Evolutionary conservation across 2,329 filamentous ascomycete genomes (phyloP).

Genomic region (Juglanconis oblonga): DNA sequence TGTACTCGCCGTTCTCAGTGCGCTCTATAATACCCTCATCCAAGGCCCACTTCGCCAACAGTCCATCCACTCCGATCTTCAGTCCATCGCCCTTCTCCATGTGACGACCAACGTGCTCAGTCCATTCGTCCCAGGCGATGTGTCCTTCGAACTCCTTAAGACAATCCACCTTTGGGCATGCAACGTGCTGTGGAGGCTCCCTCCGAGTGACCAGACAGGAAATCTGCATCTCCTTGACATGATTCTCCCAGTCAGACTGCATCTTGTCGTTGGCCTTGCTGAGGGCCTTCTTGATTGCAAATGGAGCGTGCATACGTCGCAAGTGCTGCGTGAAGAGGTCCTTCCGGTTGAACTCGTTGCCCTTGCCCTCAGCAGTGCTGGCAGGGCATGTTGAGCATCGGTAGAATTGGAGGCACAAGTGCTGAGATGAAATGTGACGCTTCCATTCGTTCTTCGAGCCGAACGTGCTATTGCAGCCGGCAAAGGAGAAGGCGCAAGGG

Average conservation of each 20-base stretch:
- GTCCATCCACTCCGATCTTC: conserved; percentile 53
- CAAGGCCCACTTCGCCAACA: conserved; percentile 60
- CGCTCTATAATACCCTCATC: conserved; percentile 62
- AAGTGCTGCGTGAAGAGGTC: conserved; percentile 95
- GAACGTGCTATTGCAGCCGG: conserved; percentile 80
- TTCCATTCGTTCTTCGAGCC: conserved; percentile 98
- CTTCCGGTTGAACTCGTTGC: conserved; percentile 84
- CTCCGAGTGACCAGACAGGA: conserved; percentile 72
- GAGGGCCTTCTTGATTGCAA: conserved; percentile 57
- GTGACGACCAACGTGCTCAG: conserved; percentile 88
- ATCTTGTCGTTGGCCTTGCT: conserved; percentile 57
- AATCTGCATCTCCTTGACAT: conserved; percentile 67
- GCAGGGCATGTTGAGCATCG: conserved; percentile 61
- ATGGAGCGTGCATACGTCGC: conserved; percentile 85
- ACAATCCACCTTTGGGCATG: conserved; percentile 72
- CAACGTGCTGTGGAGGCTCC: conserved; percentile 65
- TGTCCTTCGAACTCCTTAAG: conserved; percentile 66
- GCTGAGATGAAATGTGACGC: conserved; percentile 85
- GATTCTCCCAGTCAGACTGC: conserved; percentile 61
- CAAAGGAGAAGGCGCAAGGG: conserved; percentile 80
- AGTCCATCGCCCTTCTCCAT: conserved; percentile 71
- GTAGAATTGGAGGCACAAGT: conserved; percentile 69
- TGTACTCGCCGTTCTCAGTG: conserved; percentile 54
- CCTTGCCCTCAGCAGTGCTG: conserved; percentile 52
- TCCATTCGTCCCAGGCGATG: conserved; percentile 82